Base-by-base conservation (phyloP, 441 rosid genomes). In the Euphorbia schlechtendalii region DNA sequence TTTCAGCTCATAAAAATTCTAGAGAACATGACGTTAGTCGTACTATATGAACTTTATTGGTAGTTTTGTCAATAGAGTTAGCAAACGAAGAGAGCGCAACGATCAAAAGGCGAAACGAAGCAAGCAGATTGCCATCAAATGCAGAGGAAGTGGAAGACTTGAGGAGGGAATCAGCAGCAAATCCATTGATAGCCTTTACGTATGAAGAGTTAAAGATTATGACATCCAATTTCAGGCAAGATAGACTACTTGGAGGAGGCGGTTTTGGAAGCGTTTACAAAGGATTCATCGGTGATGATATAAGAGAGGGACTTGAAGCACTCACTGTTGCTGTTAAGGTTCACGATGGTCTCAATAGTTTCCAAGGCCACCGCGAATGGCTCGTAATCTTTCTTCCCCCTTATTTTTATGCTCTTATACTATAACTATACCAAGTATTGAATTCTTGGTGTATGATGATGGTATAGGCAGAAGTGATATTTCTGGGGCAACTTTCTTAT, bases 311-410 rank as follows among this genome's bases (percentile, higher is more conserved):
- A 34, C 76, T 86, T 70, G 78, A 80, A 62, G 78, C 94, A 27
- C 76, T 87, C 71, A 88, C 86, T 21, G 97, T 90, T 10, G 99
- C 99, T 67, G 99, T 87, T 24, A 94, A 90, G 76, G 99, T 94
- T 72, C 99, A 90, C 68, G 97, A 87, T 36, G 96, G 97, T 1
- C 88, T 87, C 57, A 88, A 90, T 64, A 90, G 99, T 72, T 81
- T 40, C 67, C 99, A 94, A 59, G 99, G 99, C 56, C 96, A 94
- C 71, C 79, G 96, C 57, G 99, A 94, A 82, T 94, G 99, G 99
- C 96, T 94, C 87, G 99, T 90, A 82, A 78, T 65, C 18, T 69
- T 69, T 21, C 12, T 14, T 13, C 3, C 40, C 48, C 56, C 40
- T 46, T 20, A 14, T 69, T 57, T 64, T 51, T 38, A 40, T 61